Percentiles rank a stretch among this genome's conserved stretches.
These are phyloP conservation scores for Prunus padus DNA, from an alignment of 306 rosid genomes.

Conservation along the genomic window DNA sequence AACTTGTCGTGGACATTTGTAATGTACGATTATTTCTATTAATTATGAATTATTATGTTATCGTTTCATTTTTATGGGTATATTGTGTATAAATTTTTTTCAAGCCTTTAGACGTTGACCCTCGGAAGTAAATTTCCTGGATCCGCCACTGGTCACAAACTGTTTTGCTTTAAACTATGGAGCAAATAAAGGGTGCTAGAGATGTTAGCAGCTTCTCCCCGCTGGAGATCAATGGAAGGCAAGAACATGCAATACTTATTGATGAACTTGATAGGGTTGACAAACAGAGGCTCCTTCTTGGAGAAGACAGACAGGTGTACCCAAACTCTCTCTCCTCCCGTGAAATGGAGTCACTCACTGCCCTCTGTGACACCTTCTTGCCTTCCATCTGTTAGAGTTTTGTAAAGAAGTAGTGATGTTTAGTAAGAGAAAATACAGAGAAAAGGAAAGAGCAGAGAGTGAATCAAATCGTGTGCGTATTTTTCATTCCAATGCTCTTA, in stretches of 20 bases:
- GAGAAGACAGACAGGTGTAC: slow-evolving; percentile 20
- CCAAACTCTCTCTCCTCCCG: slow-evolving; percentile 43
- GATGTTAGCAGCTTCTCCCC: not conserved
- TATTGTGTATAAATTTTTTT: too few species aligned
- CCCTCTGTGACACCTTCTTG: slow-evolving; percentile 62
- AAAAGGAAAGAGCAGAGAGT: too few species aligned
- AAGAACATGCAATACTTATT: not conserved
- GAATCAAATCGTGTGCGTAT: too few species aligned
- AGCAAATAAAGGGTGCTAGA: not conserved
- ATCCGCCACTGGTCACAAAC: not conserved
- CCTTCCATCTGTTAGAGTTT: slow-evolving; percentile 40
- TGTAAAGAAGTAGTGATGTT: too few species aligned
- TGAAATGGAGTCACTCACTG: slow-evolving; percentile 56
- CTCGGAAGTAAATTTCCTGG: too few species aligned
- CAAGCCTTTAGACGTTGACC: too few species aligned
- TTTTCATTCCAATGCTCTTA: too few species aligned
- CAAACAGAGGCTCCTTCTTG: slow-evolving; percentile 28
- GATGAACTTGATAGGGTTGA: slow-evolving; percentile 26
- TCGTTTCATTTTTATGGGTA: too few species aligned
- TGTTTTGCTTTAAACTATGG: not conserved
- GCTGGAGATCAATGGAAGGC: not conserved
- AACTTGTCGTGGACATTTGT: too few species aligned
- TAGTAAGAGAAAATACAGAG: too few species aligned
- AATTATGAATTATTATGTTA: too few species aligned
- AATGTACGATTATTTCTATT: too few species aligned